Evolutionary conservation across 2,329 filamentous ascomycete species (phyloP), one percentile per base, ranked within the genome.

Genomic region (Botrytis porri): DNA sequence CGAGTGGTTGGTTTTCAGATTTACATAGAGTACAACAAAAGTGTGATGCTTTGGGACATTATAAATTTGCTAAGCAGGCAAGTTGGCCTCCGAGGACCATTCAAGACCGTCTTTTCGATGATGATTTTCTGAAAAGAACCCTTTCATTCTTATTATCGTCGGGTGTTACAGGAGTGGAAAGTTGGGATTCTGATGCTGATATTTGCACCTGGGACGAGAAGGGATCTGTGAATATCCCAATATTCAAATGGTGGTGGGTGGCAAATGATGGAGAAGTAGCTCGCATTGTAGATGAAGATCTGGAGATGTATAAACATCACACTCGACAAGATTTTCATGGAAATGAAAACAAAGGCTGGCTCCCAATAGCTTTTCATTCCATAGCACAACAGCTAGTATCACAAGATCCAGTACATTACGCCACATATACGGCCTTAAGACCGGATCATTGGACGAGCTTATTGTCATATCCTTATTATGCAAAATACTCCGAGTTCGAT

Each of bases 251-350:
- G 63, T 66, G 63, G 63, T 45, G 41, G 39, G 6, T 32, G 51
- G 12, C 6, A 45, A 48, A 35, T 29, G 63, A 37, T 45, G 63
- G 41, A 18, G 63, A 25, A 45, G 20, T 48, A 14, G 43, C 32
- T 48, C 63, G 43, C 20, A 48, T 66, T 66, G n/a, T 66, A 25
- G 41, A 51, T 48, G 63, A 66, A 16, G 63, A 66, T 20, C 6
- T 66, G 7, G 63, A 66, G 20, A 48, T 66, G 63, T 66, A 66
- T 29, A 48, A 66, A 45, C 32, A 66, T 45, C 63, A 66, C 20
- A 32, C 43, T 66, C 39, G 63, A 35, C 43, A 35, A 25, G 18
- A 45, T 32, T 29, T 41, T 2, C n/a, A 45, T 66, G 63, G 41
- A 35, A 35, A 32, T 32, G 41, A 66, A 25, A 66, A 25, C 25